A percentile compares a stretch with the other conserved stretches of the same genome.
These are phyloP conservation scores for Gossypium lobatum DNA, from an alignment of 441 rosid species.

Conservation along the genomic window DNA sequence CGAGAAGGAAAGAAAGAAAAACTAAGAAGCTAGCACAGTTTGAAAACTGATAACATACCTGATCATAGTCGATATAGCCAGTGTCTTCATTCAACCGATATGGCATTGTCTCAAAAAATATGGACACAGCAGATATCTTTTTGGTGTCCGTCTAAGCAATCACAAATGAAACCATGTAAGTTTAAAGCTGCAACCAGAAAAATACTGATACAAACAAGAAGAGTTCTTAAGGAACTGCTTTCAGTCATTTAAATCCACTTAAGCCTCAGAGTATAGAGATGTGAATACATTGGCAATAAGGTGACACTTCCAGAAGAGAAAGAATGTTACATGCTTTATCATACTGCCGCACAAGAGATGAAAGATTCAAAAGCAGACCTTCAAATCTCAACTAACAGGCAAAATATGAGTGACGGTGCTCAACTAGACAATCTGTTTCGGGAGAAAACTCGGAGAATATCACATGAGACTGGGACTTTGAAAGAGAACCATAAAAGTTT, in stretches of 20 bases:
- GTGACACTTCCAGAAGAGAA: background rate
- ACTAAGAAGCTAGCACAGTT: background rate
- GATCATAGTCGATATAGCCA: conserved; percentile 90
- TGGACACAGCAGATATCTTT: conserved; percentile 95
- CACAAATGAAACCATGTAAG: conserved; percentile 1
- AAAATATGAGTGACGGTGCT: background rate
- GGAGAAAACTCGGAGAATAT: background rate
- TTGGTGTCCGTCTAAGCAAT: conserved; percentile 83
- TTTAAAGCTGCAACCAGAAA: conserved; percentile 8
- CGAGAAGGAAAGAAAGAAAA: background rate
- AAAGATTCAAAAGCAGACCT: background rate
- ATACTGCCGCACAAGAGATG: background rate
- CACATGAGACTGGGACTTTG: background rate
- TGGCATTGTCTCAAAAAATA: conserved; percentile 96
- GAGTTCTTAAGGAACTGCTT: background rate
- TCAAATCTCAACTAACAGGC: background rate
- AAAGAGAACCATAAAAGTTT: background rate
- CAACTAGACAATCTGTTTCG: background rate
- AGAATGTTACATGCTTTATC: background rate
- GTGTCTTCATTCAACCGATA: conserved; percentile 81
- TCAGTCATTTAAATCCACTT: background rate
- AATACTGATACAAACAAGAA: background rate
- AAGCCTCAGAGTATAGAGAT: background rate
- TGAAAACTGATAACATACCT: conserved; percentile 40
- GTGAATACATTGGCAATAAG: background rate